Percentiles rank a stretch among this genome's conserved stretches.
Conservation (phyloP, 768 basidiomycete species). For the Mycena maculata region DNA sequence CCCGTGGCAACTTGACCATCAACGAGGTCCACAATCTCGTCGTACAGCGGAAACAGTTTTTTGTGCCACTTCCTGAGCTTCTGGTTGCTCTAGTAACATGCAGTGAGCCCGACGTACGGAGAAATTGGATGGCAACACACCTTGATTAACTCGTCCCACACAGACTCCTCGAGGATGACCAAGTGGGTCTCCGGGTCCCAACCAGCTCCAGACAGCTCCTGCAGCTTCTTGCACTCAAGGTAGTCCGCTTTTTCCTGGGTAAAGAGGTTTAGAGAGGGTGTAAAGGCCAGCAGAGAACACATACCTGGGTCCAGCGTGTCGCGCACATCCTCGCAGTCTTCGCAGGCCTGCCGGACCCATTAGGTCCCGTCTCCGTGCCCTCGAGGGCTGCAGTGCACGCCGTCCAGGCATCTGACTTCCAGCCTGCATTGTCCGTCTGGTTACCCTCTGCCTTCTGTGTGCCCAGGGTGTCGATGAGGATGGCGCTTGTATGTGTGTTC, state of each 20-base stretch:
- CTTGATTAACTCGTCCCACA: background rate
- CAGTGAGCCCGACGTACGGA: too few species aligned
- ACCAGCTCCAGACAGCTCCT: background rate
- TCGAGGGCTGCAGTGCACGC: background rate
- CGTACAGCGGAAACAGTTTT: background rate
- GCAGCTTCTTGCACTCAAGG: background rate
- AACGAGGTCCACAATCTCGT: background rate
- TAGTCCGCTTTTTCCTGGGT: background rate
- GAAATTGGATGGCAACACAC: background rate
- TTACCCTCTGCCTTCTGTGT: background rate
- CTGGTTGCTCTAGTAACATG: background rate
- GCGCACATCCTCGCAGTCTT: background rate
- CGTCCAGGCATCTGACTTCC: background rate
- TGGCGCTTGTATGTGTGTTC: too few species aligned
- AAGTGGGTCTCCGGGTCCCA: background rate
- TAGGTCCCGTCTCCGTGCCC: background rate
- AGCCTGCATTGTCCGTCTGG: background rate
- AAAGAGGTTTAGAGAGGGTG: background rate
- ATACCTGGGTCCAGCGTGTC: background rate
- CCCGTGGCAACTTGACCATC: background rate
- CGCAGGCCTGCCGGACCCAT: background rate
- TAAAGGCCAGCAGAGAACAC: background rate
- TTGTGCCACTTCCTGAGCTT: background rate
- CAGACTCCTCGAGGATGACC: background rate
- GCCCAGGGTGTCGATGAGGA: background rate